Percentiles rank a stretch among this genome's conserved stretches.
These are phyloP conservation scores for Nicotiana obtusifolia DNA, from an alignment of 257 asterid genomes.

Conservation along the genomic window DNA sequence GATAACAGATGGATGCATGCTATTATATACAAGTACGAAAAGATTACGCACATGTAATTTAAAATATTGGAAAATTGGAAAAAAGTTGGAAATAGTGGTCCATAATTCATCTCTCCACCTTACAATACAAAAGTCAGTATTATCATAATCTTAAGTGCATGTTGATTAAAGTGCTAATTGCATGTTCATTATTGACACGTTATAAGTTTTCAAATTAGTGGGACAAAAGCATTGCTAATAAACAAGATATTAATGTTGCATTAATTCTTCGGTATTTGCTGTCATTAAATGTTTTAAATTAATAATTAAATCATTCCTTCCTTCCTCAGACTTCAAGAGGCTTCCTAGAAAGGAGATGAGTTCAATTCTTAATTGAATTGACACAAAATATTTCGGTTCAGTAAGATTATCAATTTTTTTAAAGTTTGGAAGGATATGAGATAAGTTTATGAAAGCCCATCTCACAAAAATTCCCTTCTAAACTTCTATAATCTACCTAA, in stretches of 20 bases:
- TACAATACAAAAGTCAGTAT: neutral
- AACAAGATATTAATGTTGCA: neutral
- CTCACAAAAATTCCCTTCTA: no score
- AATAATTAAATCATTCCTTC: neutral
- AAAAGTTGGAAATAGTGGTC: conserved; percentile 17
- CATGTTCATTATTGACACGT: neutral
- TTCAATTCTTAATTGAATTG: neutral
- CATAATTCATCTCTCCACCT: conserved; percentile 21
- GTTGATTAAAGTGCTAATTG: conserved; percentile 17
- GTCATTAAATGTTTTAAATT: neutral
- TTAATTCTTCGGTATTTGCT: neutral
- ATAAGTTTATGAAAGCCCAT: no score
- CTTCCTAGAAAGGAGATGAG: neutral
- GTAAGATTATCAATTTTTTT: neutral
- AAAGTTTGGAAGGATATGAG: neutral
- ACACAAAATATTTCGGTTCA: neutral
- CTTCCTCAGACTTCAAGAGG: neutral
- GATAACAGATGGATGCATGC: no score
- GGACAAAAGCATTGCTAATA: neutral
- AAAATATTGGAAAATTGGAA: neutral
- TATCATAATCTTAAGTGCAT: conserved; percentile 11
- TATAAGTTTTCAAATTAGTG: neutral
- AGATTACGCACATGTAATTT: no score
- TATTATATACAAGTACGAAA: no score
- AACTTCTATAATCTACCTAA: no score